Percentiles rank a stretch among this genome's conserved stretches.
Conservation (phyloP, 108 stramenopile genomes). For the Pseudonitzschia delicatissima region DNA sequence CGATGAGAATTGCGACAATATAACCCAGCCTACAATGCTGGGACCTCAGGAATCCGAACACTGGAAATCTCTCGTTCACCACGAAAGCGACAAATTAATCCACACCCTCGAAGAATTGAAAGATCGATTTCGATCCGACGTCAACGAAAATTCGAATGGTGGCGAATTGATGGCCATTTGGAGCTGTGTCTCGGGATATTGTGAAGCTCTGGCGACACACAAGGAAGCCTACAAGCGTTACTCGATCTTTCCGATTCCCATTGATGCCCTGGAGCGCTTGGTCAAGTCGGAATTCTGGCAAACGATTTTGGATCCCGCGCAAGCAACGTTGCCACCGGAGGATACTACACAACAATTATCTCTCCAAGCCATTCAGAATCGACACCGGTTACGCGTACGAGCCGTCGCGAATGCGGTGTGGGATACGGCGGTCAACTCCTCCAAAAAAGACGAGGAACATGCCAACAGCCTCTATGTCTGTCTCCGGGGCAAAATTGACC, state of each 20-base stretch:
- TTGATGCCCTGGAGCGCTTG: slow-evolving; percentile 36
- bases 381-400: slow-evolving; percentile 42
- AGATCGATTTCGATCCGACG: slow-evolving; percentile 25
- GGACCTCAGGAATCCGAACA: slow-evolving; percentile 33
- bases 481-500: slow-evolving; percentile 51
- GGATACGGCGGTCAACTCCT: slow-evolving; percentile 38
- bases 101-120: slow-evolving; percentile 33
- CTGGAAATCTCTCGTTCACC: slow-evolving; percentile 24
- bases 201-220: slow-evolving; percentile 59
- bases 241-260: slow-evolving; percentile 45
- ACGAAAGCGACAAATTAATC: slow-evolving; percentile 17
- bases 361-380: background rate
- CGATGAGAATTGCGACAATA: background rate
- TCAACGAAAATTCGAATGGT: slow-evolving; percentile 9
- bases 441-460: slow-evolving; percentile 53
- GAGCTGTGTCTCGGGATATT: slow-evolving; percentile 60
- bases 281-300: slow-evolving; percentile 33
- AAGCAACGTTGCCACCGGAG: background rate
- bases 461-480: slow-evolving; percentile 59
- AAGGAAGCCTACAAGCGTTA: slow-evolving; percentile 37
- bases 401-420: slow-evolving; percentile 50
- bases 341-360: background rate
- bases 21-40: background rate
- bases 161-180: slow-evolving; percentile 40
- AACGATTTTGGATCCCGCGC: background rate